These are phyloP conservation scores for Scalesia atractyloides DNA, from an alignment of 129 eudicot genomes.

Conservation along the genomic window DNA sequence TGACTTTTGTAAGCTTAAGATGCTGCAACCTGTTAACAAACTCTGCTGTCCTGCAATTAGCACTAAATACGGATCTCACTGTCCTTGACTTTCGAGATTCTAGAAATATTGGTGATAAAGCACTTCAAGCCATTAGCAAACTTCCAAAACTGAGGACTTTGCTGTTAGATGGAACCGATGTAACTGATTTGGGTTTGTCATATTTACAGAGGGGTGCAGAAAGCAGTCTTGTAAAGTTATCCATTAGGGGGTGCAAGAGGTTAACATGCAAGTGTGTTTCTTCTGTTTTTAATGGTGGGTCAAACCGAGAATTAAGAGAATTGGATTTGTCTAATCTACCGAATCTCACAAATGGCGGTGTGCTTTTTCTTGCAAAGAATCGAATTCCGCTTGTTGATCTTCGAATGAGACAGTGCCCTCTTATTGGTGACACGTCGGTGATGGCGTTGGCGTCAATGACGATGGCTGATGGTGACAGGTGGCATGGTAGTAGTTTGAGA, in stretches of 20 bases:
- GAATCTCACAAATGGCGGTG: slow-evolving; percentile 65
- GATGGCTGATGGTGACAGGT: slow-evolving; percentile 63
- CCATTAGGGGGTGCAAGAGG: slow-evolving; percentile 90
- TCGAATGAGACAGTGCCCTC: slow-evolving; percentile 85
- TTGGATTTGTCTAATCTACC: slow-evolving; percentile 87
- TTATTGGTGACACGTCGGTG: slow-evolving; percentile 82
- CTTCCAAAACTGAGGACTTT: slow-evolving; percentile 69
- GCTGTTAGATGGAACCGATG: slow-evolving; percentile 79
- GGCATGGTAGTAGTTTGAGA: slow-evolving; percentile 78
- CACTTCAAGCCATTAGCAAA: slow-evolving; percentile 62
- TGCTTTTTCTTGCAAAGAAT: slow-evolving; percentile 68
- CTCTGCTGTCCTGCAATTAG: slow-evolving; percentile 55
- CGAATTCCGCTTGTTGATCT: slow-evolving; percentile 67
- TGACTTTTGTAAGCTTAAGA: slow-evolving; percentile 79
- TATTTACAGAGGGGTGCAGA: slow-evolving; percentile 54
- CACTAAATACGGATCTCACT: slow-evolving; percentile 58
- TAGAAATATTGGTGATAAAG: slow-evolving; percentile 83
- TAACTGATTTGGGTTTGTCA: slow-evolving; percentile 69
- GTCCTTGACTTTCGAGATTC: slow-evolving; percentile 84
- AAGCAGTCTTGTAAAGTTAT: slow-evolving; percentile 60
- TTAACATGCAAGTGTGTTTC: slow-evolving; percentile 79
- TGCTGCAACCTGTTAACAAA: slow-evolving; percentile 91
- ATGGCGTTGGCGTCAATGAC: slow-evolving; percentile 96
- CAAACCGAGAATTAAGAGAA: slow-evolving; percentile 58
- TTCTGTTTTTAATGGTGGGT: slow-evolving; percentile 53